Evolutionary conservation across 2,329 filamentous ascomycete species (phyloP).

Genomic region (Aurifilum marmelostoma): DNA sequence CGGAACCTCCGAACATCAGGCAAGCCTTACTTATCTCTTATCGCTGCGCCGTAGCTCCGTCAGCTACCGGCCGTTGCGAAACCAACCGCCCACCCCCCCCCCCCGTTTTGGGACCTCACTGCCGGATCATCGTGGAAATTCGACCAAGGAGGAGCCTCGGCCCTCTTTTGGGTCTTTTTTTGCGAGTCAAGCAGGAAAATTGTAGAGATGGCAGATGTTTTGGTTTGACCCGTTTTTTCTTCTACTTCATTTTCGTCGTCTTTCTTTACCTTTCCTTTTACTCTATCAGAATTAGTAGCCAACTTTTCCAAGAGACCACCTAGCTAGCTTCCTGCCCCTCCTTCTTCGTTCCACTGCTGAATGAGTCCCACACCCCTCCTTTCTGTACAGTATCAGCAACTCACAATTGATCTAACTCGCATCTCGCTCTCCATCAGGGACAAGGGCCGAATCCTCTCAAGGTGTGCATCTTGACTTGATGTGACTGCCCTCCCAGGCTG

Average conservation of each 20-base stretch:
- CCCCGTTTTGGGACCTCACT: neutral
- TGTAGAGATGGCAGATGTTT: neutral
- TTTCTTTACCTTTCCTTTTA: neutral
- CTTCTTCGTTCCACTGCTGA: neutral
- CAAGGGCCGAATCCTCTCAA: neutral
- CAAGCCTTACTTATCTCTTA: neutral
- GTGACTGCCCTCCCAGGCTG: neutral
- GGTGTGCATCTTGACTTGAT: neutral
- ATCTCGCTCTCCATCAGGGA: neutral
- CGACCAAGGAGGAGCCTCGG: neutral
- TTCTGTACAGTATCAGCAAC: neutral
- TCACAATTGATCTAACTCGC: neutral
- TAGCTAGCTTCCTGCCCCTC: neutral
- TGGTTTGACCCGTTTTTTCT: neutral
- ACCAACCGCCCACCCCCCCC: no score
- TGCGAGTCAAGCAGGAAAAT: constrained; percentile 2
- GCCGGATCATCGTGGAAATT: neutral
- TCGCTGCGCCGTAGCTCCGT: neutral
- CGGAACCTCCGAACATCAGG: neutral
- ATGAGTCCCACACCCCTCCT: neutral
- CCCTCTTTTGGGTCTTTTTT: neutral
- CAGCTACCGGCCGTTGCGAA: neutral
- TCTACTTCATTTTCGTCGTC: neutral
- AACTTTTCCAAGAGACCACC: neutral
- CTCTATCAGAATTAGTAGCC: neutral